A percentile compares a stretch with the other conserved stretches of the same genome.
Evolutionary conservation across 176 grass and related monocot species (phyloP).

Genomic region (Lolium perenne): DNA sequence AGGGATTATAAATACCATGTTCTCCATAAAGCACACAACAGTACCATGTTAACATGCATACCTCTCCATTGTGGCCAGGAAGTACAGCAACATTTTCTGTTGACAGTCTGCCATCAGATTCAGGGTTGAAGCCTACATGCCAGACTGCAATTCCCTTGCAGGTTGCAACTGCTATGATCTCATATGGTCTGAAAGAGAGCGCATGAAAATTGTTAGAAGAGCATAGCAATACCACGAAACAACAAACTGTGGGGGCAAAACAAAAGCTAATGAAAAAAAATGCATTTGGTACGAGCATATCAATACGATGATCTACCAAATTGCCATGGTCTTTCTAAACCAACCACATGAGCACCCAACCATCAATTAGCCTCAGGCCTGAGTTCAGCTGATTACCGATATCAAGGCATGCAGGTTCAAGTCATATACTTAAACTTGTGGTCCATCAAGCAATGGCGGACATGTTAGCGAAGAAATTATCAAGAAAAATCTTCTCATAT

Average conservation of each 20-base stretch:
- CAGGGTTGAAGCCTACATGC: conserved; percentile 66
- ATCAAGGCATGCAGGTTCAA: conserved; percentile 1
- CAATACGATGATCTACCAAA: conserved; percentile 6
- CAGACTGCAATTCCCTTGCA: conserved; percentile 90
- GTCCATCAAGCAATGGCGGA: neutral
- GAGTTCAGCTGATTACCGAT: neutral
- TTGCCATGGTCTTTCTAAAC: conserved; percentile 15
- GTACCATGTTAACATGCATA: conserved; percentile 35
- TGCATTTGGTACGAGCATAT: neutral
- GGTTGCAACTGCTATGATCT: conserved; percentile 86
- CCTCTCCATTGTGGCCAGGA: conserved; percentile 72
- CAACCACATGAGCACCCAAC: neutral
- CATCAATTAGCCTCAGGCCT: conserved; percentile 33
- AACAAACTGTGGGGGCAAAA: neutral
- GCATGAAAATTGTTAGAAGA: neutral
- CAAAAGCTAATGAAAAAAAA: neutral
- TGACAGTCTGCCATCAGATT: conserved; percentile 57
- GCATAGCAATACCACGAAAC: neutral
- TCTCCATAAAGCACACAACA: conserved; percentile 21
- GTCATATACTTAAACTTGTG: conserved; percentile 25
- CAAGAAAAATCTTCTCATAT: neutral
- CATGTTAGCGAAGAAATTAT: neutral
- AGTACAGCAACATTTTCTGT: conserved; percentile 81
- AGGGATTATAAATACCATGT: neutral
- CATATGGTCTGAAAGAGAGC: conserved; percentile 72